These are phyloP conservation scores for Eucalyptus cladocalyx DNA, from an alignment of 345 rosid genomes.

Conservation along the genomic window DNA sequence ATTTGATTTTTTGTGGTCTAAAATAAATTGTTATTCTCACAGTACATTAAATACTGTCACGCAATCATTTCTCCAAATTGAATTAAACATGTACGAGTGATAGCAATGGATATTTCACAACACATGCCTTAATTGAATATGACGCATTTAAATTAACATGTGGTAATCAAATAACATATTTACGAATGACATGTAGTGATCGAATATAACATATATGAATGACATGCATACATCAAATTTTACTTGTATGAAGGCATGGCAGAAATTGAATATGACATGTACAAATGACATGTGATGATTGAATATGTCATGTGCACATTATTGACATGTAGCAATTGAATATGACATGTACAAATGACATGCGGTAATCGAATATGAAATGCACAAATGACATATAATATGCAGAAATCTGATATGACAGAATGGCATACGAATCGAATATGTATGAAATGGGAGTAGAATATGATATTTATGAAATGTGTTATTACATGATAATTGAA, in stretches of 20 bases:
- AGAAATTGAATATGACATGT: background rate
- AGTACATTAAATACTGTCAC: no score
- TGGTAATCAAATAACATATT: background rate
- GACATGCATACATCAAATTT: background rate
- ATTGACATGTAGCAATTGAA: background rate
- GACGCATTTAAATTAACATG: background rate
- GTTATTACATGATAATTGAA: background rate
- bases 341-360: background rate
- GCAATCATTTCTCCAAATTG: background rate
- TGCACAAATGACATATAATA: background rate
- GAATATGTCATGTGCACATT: background rate
- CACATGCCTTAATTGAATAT: background rate
- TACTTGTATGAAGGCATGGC: background rate
- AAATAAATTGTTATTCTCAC: rapidly evolving
- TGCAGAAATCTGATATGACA: background rate
- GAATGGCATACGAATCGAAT: background rate
- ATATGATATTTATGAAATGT: background rate
- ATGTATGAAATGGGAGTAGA: background rate
- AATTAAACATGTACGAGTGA: background rate
- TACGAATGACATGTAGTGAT: background rate
- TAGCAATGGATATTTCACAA: background rate
- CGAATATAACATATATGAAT: background rate
- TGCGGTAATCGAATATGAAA: background rate
- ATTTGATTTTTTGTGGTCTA: no score
- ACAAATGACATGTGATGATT: background rate